Evolutionary conservation across 345 rosid species (phyloP).

Genomic region (Eucalyptus sp.): DNA sequence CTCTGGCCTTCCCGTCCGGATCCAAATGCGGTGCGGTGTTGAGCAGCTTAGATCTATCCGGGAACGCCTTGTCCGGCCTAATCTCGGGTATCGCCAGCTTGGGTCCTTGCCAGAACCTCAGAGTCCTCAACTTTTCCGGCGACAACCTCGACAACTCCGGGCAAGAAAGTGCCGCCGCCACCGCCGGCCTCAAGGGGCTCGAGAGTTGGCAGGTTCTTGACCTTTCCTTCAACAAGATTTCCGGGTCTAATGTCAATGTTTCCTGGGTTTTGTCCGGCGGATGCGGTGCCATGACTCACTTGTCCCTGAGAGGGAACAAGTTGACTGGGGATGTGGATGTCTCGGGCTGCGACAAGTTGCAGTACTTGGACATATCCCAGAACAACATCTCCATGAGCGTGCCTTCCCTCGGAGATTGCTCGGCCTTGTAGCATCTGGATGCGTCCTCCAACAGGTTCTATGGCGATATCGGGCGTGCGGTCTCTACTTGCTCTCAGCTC

Average conservation of each 20-base stretch:
- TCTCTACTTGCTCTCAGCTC: constrained; percentile 42
- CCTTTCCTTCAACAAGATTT: constrained; percentile 53
- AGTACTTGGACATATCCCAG: constrained; percentile 54
- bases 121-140: constrained; percentile 41
- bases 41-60: constrained; percentile 62
- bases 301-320: constrained; percentile 58
- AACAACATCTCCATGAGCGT: constrained; percentile 50
- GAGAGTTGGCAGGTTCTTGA: constrained; percentile 47
- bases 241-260: constrained; percentile 35
- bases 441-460: constrained; percentile 54
- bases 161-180: constrained; percentile 3
- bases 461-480: constrained; percentile 49
- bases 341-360: constrained; percentile 37
- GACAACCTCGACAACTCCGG: constrained; percentile 30
- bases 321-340: constrained; percentile 55
- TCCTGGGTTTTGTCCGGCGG: constrained; percentile 32
- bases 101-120: constrained; percentile 41
- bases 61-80: constrained; percentile 51
- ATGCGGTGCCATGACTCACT: constrained; percentile 35
- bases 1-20: constrained; percentile 33
- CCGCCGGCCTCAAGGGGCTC: neutral
- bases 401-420: constrained; percentile 60
- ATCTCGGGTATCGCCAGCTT: constrained; percentile 28
- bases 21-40: constrained; percentile 61
- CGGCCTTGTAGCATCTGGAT: constrained; percentile 51